These are phyloP conservation scores for Russula brevipes DNA, from an alignment of 768 basidiomycete species.

Conservation along the genomic window DNA sequence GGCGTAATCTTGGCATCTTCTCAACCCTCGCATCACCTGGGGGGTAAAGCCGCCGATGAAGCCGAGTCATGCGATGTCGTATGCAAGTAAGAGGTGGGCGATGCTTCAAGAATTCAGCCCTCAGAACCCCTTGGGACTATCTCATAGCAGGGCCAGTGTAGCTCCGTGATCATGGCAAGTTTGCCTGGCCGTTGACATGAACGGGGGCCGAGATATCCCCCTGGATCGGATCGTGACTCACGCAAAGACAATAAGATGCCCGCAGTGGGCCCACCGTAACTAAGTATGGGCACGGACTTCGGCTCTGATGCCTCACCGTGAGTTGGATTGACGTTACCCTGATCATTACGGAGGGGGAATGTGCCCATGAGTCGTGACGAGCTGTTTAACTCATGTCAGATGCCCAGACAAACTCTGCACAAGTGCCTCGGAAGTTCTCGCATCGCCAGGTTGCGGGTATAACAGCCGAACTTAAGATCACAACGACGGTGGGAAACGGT, in stretches of 20 bases:
- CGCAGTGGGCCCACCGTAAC: not conserved
- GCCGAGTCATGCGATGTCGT: not conserved
- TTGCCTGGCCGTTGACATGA: slow-evolving; percentile 6
- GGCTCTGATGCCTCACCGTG: not conserved
- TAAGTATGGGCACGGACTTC: not conserved
- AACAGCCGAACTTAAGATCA: not conserved
- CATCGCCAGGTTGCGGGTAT: not conserved
- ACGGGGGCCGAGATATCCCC: not conserved
- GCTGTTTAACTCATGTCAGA: not conserved
- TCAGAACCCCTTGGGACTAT: not conserved
- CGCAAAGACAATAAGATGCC: too few species aligned
- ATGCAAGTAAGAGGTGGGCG: not conserved
- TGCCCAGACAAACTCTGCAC: not conserved
- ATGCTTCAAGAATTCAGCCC: not conserved
- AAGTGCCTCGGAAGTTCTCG: not conserved
- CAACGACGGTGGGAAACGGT: not conserved
- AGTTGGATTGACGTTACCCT: not conserved
- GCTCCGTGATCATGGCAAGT: not conserved
- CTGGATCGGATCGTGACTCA: slow-evolving; percentile 1
- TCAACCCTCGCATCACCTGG: not conserved
- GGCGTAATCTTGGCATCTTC: not conserved
- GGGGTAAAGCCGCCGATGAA: not conserved
- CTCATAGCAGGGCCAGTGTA: not conserved
- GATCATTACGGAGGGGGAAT: not conserved
- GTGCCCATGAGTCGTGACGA: not conserved